These are phyloP conservation scores for Erythrobasidium hasegawianum DNA, from an alignment of 1,284 basidiomycete species.

Conservation along the genomic window DNA sequence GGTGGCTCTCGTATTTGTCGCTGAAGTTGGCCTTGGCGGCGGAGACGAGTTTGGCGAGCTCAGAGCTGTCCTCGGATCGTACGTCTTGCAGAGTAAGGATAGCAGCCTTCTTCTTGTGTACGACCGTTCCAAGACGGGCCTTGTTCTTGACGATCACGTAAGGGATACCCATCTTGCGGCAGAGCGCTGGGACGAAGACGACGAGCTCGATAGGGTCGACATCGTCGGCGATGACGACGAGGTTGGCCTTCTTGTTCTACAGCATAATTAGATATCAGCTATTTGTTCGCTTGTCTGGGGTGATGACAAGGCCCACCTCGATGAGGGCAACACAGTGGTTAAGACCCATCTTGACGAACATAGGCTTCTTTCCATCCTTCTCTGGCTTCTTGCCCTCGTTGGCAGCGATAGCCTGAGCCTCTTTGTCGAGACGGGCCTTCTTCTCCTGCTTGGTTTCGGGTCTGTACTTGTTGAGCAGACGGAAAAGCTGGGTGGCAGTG, in stretches of 20 bases:
- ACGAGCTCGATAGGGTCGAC: constrained; percentile 99
- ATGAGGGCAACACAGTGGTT: constrained; percentile 95
- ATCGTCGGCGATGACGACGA: constrained; percentile 96
- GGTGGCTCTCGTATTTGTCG: constrained; percentile 91
- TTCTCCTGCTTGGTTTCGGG: constrained; percentile 96
- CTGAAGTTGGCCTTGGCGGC: constrained; percentile 98
- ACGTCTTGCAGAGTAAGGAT: constrained; percentile 89
- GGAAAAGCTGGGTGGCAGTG: constrained; percentile 97
- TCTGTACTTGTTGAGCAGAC: constrained; percentile 92
- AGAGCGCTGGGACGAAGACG: constrained; percentile 95
- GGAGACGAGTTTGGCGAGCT: constrained; percentile 85
- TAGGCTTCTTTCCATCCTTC: constrained; percentile 57
- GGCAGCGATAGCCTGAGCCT: constrained; percentile 66
- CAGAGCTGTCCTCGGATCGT: constrained; percentile 86
- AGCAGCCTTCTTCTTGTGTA: constrained; percentile 96
- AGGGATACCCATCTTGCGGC: constrained; percentile 98
- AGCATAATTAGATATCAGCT: neutral
- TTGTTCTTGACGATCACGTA: constrained; percentile 88
- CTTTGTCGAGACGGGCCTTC: constrained; percentile 80
- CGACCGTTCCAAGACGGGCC: constrained; percentile 91
- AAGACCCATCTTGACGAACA: constrained; percentile 93
- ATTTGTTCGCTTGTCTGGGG: constrained; percentile 1
- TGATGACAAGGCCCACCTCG: constrained; percentile 58
- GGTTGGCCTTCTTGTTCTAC: constrained; percentile 85
- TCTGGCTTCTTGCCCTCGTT: constrained; percentile 69